Base-by-base conservation (phyloP, 169 alveolate species). In the Cryptosporidium viatorum region DNA sequence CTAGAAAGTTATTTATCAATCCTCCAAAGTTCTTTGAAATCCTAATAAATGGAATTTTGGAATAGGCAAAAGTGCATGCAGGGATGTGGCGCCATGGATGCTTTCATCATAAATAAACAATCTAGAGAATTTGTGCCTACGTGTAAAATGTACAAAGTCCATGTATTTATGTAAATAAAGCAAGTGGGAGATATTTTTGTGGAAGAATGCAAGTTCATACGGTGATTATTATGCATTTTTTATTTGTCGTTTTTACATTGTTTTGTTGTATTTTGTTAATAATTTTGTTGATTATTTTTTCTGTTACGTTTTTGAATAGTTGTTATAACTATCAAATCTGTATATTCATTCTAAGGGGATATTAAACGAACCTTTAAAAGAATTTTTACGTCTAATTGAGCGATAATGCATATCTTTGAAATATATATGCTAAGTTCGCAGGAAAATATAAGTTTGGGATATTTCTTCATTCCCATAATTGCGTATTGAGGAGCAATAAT, bases 341-440 rank as follows among this genome's bases (percentile, higher is more conserved):
- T 4, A 26, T 3, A 55, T 55, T 26, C 10, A 55, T 12, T 55
- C 2, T 26, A 12, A 55, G 67, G 10, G 35, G 6, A 23, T 55
- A n/a, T 55, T 26, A 9, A 55, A 12, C 9, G 14, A 26, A 48
- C 14, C 21, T 23, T 55, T 2, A 55, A 55, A 55, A 14, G 37
- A 14, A 26, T 8, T 26, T 26, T 26, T 23, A 18, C 67, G 21
- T 26, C 2, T 6, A 55, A 55, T 55, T 26, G 35, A 55, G 67
- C 67, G 67, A 55, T n/a, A 55, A 55, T 55, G 67, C 67, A 26
- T 55, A 55, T 55, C 67, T 21, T 55, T n/a, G 14, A 55, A n/a
- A 55, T 55, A 55, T 55, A 55, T 55, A 55, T 26, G 67, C 67
- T 55, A 21, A 55, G 67, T 55, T 55, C 67, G 67, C 67, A 55